phyloP scores from a whole-genome alignment of 805 yeast species.

The Lipomyces lipofer region DNA sequence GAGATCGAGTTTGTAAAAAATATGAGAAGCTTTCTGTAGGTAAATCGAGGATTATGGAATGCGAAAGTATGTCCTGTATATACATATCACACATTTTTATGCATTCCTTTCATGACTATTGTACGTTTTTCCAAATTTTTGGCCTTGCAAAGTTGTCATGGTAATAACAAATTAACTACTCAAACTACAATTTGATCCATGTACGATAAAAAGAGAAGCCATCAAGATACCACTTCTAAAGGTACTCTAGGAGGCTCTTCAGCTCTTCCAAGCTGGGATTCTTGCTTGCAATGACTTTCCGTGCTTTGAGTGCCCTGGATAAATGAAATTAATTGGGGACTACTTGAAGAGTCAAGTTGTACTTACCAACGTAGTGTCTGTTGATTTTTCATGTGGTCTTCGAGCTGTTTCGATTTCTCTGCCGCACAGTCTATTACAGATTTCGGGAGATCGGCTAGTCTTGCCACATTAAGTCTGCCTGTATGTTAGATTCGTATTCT shows the following conservation, averaged over 20 bases:
- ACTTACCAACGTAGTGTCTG: conserved; percentile 3
- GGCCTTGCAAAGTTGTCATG: not conserved
- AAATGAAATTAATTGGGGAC: too few species aligned
- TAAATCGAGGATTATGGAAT: not conserved
- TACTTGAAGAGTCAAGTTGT: too few species aligned
- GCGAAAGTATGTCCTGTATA: too few species aligned
- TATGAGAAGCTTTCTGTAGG: conserved; percentile 10
- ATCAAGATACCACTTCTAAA: not conserved
- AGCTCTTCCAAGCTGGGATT: not conserved
- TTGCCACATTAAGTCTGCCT: conserved; percentile 72
- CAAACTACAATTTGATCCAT: not conserved
- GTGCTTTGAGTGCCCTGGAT: conserved; percentile 12
- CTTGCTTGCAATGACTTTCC: conserved; percentile 1
- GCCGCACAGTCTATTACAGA: conserved; percentile 26
- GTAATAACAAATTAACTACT: not conserved
- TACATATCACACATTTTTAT: not conserved
- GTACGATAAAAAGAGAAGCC: not conserved
- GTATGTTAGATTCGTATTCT: too few species aligned
- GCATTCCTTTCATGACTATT: not conserved
- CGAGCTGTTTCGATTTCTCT: conserved; percentile 13
- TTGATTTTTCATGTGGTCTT: not conserved
- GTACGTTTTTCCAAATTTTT: not conserved
- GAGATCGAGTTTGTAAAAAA: conserved; percentile 19
- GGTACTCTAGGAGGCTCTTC: not conserved
- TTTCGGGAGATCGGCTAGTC: conserved; percentile 58